Base-by-base conservation (phyloP, 2,329 filamentous ascomycete genomes). In the Hymenoscyphus repandus region DNA sequence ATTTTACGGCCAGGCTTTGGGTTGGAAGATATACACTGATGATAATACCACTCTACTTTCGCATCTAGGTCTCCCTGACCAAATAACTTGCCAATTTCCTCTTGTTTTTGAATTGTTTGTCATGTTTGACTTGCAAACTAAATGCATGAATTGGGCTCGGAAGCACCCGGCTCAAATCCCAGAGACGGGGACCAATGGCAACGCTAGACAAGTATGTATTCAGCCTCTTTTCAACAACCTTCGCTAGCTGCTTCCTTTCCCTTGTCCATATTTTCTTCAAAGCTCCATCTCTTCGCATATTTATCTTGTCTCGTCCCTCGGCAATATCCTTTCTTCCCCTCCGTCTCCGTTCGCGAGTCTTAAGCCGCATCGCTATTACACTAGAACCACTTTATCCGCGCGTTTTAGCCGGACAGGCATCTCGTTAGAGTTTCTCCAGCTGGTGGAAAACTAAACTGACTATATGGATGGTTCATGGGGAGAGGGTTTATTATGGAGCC, bases 1-100 rank as follows among this genome's bases (percentile, higher is more conserved):
- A 40, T 43, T 13, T 43, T 6, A 43, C 27, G 27, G 40, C 40
- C 30, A 20, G 5, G 18, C 11, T 12, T 18, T 41, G 13, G 13
- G 11, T 22, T 41, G 10, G 38, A 20, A 18, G 37, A 37, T 32
- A 22, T n/a, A 11, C 22, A 9, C 30, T 18, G 46, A 48, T 36
- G 44, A 46, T 46, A 48, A 48, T 48, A 32, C 36, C 32, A 48
- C 46, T 48, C 46, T 48, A 48, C 46, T 40, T 47, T 34, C 22
- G 17, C 45, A 32, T 31, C 27, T 32, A 47, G 34, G 20, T 31
- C 34, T 30, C 30, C 38, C 2, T 41, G 34, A 11, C 20, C 33
- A 39, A 2, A 10, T n/a, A 31, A 13, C 10, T 5, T 15, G 5
- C 7, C 7, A 32, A 15, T n/a, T 27, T 27, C 7, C 22, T 27